Conservation (phyloP, 2,329 filamentous ascomycete genomes). For the Blumeriella jaapii region DNA sequence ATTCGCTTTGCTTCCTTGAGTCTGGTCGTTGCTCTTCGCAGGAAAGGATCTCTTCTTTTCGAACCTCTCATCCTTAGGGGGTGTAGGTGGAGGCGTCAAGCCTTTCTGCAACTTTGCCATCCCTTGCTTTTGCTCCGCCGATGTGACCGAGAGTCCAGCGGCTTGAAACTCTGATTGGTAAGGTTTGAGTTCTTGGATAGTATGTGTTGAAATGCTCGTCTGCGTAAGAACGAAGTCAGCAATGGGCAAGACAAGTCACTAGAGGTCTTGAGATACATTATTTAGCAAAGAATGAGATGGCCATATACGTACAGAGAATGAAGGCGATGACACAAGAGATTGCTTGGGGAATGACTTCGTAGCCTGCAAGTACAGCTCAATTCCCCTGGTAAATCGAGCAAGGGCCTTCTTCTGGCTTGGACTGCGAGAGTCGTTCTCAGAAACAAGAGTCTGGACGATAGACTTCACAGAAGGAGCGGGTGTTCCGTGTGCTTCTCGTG, state of each 20-base stretch:
- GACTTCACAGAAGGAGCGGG: conserved; percentile 11
- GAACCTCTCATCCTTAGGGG: conserved; percentile 14
- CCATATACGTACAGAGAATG: too few species aligned
- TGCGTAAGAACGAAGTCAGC: too few species aligned
- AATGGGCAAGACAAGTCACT: too few species aligned
- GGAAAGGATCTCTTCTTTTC: conserved; percentile 1
- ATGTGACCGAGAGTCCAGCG: conserved; percentile 46
- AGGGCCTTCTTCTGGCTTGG: conserved; percentile 34
- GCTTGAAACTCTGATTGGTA: conserved; percentile 41
- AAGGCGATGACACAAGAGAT: conserved; percentile 21
- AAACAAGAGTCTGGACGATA: conserved; percentile 14
- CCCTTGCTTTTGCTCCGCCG: conserved; percentile 32
- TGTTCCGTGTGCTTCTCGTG: conserved; percentile 1
- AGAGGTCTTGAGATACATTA: too few species aligned
- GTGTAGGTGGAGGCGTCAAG: conserved; percentile 8
- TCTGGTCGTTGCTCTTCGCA: conserved; percentile 1
- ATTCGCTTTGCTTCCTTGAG: neutral
- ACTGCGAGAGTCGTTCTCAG: conserved; percentile 29
- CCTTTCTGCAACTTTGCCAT: conserved; percentile 5
- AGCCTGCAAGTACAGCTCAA: conserved; percentile 32
- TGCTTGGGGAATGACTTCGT: conserved; percentile 30
- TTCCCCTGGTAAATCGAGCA: conserved; percentile 31
- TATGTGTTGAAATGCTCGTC: conserved; percentile 33
- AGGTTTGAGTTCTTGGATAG: conserved; percentile 41
- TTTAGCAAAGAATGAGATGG: too few species aligned